Evolutionary conservation across 2,329 filamentous ascomycete species (phyloP), one percentile per base, ranked within the genome.

Genomic region (Paraphoma chrysanthemicola): DNA sequence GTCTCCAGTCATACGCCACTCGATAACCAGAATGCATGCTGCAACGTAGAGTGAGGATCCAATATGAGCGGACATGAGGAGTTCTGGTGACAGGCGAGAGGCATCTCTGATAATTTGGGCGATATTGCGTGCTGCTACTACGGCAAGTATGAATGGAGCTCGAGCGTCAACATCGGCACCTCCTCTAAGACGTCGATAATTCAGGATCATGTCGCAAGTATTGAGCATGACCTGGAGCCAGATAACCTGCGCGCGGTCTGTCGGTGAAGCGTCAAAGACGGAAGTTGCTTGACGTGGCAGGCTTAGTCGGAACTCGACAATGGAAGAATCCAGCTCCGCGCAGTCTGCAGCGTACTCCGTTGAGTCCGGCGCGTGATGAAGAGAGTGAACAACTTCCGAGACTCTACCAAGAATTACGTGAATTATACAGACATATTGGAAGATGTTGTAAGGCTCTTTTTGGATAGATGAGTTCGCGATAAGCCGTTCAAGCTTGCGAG

Each of bases 401-500:
- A 68, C 54, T 4, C 69, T 66, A 4, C 72, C 71, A 17, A 75
- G 63, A 2, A 75, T 45, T 11, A 74, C 56, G 44, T 74, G 63
- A 4, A 67, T 68, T 14, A 74, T 47, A 16, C 48, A 49, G 3
- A 71, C 54, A 48, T 69, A 69, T 29, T 71, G 63, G 39, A 69
- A 66, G 2, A 65, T 23, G 39, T 69, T 72, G 2, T 63, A 33
- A 6, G 58, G 60, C 4, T 60, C 36, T 6, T 60, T 56, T 31
- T 54, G 49, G 6, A 43, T 10, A 1, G 54, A 36, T 3, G 50
- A 53, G 11, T 62, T 58, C 7, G 43, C 18, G n/a, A 73, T 60
- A 1, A 73, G 56, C 4, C 53, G 53, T 17, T 63, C 54, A 1
- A 75, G 38, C 17, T 71, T 68, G 6, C 59, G 55, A 7, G 63